Evolutionary conservation across 805 yeast species (phyloP).

Genomic region (Pichia nakasei): DNA sequence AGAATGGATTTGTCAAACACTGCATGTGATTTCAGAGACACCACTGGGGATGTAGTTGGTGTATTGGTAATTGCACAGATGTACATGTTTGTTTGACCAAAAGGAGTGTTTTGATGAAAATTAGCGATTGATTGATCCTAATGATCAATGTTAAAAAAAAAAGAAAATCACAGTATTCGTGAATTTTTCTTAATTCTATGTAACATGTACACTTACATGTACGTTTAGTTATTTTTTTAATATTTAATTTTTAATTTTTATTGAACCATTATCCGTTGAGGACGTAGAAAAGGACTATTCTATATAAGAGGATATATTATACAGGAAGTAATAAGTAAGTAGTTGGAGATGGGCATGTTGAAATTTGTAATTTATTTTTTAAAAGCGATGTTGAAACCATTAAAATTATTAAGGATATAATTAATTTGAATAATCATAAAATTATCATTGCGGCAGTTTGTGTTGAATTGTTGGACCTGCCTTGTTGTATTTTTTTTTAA

Average conservation of each 20-base stretch:
- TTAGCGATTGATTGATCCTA: too few relatives aligned
- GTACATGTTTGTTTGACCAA: conserved; percentile 8
- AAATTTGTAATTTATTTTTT: neutral
- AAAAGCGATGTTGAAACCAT: neutral
- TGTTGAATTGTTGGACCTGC: conserved; percentile 2
- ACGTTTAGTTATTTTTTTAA: too few relatives aligned
- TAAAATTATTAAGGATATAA: neutral
- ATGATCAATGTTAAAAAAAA: too few relatives aligned
- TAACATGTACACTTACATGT: neutral
- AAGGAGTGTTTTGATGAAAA: neutral
- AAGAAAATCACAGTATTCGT: too few relatives aligned
- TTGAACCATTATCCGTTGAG: conserved; percentile 13
- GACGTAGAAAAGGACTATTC: conserved; percentile 13
- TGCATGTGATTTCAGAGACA: conserved; percentile 62
- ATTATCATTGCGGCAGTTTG: neutral
- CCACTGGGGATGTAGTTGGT: conserved; percentile 59
- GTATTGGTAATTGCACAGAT: conserved; percentile 53
- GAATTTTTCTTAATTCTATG: too few relatives aligned
- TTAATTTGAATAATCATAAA: neutral
- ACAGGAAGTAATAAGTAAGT: neutral
- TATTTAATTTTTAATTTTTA: too few relatives aligned
- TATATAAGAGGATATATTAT: conserved; percentile 4
- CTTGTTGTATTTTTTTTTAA: neutral
- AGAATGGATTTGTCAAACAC: conserved; percentile 61
- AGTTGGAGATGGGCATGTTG: neutral